Evolutionary conservation across 768 basidiomycete species (phyloP).

Genomic region (Dentipellis fragilis): DNA sequence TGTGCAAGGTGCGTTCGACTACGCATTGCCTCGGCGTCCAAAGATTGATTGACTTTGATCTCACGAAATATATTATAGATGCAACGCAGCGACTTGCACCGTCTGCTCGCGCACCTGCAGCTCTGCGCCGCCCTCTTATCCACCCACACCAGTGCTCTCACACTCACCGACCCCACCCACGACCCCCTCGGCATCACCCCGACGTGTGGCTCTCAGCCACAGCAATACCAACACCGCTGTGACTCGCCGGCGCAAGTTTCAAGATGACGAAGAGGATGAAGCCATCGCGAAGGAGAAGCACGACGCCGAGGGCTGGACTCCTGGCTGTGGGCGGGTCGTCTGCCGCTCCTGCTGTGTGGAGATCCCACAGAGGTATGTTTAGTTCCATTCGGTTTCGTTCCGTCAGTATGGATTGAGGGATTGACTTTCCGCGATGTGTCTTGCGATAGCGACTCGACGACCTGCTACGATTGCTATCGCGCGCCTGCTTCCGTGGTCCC

Average conservation of each 20-base stretch:
- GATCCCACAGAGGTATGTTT: constrained; percentile 24
- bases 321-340: constrained; percentile 26
- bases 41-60: not conserved
- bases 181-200: constrained; percentile 16
- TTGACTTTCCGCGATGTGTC: not conserved
- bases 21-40: not conserved
- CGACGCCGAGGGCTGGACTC: constrained; percentile 9
- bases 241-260: constrained; percentile 9
- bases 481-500: not conserved
- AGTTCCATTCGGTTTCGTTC: not conserved
- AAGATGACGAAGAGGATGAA: not conserved
- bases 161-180: constrained; percentile 21
- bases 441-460: constrained; percentile 9
- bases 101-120: constrained; percentile 30
- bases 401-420: not conserved
- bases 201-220: constrained; percentile 18
- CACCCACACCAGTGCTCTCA: constrained; percentile 28
- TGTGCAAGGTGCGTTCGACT: not conserved
- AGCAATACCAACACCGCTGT: constrained; percentile 14
- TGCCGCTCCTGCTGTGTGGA: constrained; percentile 27
- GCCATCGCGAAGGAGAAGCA: constrained; percentile 4
- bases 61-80: constrained; percentile 14
- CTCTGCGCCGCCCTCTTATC: constrained; percentile 22
- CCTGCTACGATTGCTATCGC: constrained; percentile 13
- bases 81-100: constrained; percentile 23